Percentiles rank a stretch among this genome's conserved stretches.
These are phyloP conservation scores for Cercospora canescens DNA, from an alignment of 2,329 filamentous ascomycete species.

Conservation along the genomic window DNA sequence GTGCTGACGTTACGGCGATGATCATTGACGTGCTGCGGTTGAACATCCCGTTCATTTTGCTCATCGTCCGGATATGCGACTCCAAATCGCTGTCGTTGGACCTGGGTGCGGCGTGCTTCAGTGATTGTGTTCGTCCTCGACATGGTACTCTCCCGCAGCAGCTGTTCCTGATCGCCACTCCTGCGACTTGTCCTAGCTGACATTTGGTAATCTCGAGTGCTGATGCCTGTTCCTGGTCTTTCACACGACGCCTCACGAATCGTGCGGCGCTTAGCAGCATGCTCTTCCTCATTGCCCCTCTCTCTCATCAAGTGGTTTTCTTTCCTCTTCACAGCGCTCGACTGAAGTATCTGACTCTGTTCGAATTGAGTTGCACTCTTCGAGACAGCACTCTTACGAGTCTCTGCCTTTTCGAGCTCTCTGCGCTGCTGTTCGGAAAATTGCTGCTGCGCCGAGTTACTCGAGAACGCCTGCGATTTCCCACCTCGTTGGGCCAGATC, in stretches of 20 bases:
- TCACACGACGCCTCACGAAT: not conserved
- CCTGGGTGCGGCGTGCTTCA: not conserved
- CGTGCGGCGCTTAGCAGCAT: not conserved
- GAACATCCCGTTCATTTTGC: not conserved
- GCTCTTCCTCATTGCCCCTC: not conserved
- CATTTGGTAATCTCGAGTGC: not conserved
- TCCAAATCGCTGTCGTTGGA: not conserved
- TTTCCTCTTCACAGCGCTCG: slow-evolving; percentile 10
- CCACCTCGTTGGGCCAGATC: not conserved
- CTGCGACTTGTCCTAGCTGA: not conserved
- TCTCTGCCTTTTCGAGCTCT: slow-evolving; percentile 6
- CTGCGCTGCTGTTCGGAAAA: not conserved
- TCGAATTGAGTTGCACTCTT: not conserved
- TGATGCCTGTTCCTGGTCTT: not conserved
- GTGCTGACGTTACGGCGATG: not conserved
- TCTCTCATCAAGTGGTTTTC: not conserved
- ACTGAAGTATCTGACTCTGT: not conserved
- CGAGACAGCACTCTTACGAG: slow-evolving; percentile 1
- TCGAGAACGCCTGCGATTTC: not conserved
- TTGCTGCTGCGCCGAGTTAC: not conserved
- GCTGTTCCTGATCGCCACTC: not conserved
- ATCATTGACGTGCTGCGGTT: not conserved
- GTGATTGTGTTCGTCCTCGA: not conserved
- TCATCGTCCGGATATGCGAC: not conserved
- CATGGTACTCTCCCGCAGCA: not conserved